Conservation (phyloP, 495 filamentous ascomycete genomes). For the Penicillium arizonense region DNA sequence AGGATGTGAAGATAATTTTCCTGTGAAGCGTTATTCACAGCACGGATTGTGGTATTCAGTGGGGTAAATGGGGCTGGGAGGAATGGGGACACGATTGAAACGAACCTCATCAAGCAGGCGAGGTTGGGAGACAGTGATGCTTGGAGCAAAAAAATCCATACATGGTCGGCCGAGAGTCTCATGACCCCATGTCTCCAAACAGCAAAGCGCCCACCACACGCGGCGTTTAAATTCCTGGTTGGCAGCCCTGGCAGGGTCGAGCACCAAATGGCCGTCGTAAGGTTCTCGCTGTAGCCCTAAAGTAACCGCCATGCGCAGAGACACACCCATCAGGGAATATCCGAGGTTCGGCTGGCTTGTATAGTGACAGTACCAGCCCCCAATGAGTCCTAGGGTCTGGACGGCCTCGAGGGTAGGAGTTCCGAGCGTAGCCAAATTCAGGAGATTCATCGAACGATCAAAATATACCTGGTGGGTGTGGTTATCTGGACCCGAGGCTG, state of each 20-base stretch:
- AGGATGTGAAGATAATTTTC: slow-evolving; percentile 38
- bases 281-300: slow-evolving; percentile 18
- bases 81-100: slow-evolving; percentile 14
- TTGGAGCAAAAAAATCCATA: slow-evolving; percentile 66
- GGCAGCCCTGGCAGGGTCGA: slow-evolving; percentile 30
- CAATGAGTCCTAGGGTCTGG: slow-evolving; percentile 68
- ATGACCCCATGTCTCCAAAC: slow-evolving; percentile 71
- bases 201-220: slow-evolving; percentile 72
- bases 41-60: neutral
- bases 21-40: neutral
- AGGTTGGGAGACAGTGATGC: slow-evolving; percentile 63
- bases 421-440: slow-evolving; percentile 62
- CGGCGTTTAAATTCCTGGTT: slow-evolving; percentile 56
- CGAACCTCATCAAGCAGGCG: slow-evolving; percentile 42
- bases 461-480: slow-evolving; percentile 69
- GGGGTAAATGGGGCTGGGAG: neutral
- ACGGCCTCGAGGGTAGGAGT: slow-evolving; percentile 61
- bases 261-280: slow-evolving; percentile 7
- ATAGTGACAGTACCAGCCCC: slow-evolving; percentile 79
- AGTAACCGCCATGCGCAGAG: slow-evolving; percentile 38
- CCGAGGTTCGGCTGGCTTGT: slow-evolving; percentile 77
- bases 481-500: slow-evolving; percentile 65
- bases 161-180: slow-evolving; percentile 70
- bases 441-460: slow-evolving; percentile 62
- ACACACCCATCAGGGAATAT: slow-evolving; percentile 40